Conservation (phyloP, 164 flowering plant species). For the Nymphaea colorata region DNA sequence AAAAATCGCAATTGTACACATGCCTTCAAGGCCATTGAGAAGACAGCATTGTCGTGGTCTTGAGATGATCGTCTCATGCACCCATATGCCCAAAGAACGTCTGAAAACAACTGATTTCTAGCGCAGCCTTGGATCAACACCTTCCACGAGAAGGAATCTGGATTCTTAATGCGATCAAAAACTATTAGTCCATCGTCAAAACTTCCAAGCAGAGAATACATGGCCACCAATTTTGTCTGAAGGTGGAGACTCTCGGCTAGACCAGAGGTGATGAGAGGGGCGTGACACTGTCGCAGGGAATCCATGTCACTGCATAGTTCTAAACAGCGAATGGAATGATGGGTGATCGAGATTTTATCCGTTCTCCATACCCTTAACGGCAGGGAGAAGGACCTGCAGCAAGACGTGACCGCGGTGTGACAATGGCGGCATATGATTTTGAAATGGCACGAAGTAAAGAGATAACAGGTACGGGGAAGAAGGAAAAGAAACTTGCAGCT, state of each 20-base stretch:
- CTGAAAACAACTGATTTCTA: constrained; percentile 25
- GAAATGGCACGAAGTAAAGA: no score
- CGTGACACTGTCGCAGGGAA: not conserved
- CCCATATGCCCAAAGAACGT: constrained; percentile 31
- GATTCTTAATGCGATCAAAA: constrained; percentile 42
- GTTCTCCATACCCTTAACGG: no score
- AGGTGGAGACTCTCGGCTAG: not conserved
- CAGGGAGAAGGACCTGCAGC: no score
- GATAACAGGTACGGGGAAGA: no score
- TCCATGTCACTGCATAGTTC: not conserved
- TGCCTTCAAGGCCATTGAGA: constrained; percentile 58
- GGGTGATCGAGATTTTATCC: constrained; percentile 28
- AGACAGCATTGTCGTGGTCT: constrained; percentile 37
- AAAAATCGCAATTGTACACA: constrained; percentile 42
- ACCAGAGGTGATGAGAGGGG: not conserved
- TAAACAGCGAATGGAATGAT: constrained; percentile 13
- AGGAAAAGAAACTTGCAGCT: no score
- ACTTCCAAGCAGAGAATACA: constrained; percentile 44
- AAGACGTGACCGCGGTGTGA: no score
- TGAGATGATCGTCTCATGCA: constrained; percentile 24
- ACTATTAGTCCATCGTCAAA: constrained; percentile 32
- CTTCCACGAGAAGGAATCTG: constrained; percentile 51
- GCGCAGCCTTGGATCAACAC: constrained; percentile 69
- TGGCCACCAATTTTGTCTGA: constrained; percentile 40
- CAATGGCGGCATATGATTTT: no score